Evolutionary conservation across 31 red algal genomes (phyloP).

Genomic region (Pterothamnion heteromorphum): DNA sequence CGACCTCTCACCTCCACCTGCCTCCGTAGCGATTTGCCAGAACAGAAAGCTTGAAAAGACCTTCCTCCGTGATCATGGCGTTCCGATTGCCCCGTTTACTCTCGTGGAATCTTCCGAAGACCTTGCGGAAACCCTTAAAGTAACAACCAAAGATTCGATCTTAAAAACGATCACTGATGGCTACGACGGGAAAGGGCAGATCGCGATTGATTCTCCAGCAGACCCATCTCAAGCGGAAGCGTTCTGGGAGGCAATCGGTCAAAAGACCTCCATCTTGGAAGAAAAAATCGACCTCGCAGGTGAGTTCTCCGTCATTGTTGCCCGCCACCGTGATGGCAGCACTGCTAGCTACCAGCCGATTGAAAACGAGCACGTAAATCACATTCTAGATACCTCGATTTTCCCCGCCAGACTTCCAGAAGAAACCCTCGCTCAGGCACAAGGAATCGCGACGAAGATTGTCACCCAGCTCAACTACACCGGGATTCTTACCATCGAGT

Average conservation of each 20-base stretch:
- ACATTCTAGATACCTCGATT: neutral
- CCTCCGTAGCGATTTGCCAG: neutral
- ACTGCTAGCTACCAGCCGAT: neutral
- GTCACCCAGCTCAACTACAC: neutral
- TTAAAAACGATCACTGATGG: neutral
- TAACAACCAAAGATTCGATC: neutral
- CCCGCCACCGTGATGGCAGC: neutral
- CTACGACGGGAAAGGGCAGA: constrained; percentile 19
- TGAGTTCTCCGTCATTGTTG: neutral
- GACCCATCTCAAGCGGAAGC: neutral
- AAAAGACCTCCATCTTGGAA: neutral
- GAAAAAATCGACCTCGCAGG: neutral
- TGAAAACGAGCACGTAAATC: neutral
- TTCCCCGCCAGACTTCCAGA: neutral
- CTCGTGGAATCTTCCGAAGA: neutral
- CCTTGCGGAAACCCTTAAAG: neutral
- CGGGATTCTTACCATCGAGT: neutral
- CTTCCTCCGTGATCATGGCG: neutral
- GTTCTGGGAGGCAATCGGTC: neutral
- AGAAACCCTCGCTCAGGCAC: neutral
- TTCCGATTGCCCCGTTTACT: neutral
- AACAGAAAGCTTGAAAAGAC: neutral
- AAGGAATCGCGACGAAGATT: neutral
- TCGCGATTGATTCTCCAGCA: neutral
- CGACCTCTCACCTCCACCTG: neutral